Percentiles rank a stretch among this genome's conserved stretches.
Conservation (phyloP, 805 yeast species). For the Candida railenensis region DNA sequence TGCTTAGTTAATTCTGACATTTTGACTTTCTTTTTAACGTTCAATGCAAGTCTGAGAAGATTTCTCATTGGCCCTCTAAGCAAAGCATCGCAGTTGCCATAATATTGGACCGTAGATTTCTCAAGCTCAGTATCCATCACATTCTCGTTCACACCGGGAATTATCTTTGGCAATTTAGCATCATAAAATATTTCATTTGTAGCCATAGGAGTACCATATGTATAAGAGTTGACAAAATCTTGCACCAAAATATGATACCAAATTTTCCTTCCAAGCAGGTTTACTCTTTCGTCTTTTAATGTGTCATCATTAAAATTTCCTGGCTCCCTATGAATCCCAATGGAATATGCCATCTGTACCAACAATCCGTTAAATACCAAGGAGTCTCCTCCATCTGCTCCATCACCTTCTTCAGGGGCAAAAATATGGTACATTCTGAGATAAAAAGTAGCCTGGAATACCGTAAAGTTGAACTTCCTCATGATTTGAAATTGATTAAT, state of each 20-base stretch:
- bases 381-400: slow-evolving; percentile 33
- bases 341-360: slow-evolving; percentile 43
- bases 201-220: slow-evolving; percentile 44
- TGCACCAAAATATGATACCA: slow-evolving; percentile 46
- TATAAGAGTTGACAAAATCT: slow-evolving; percentile 44
- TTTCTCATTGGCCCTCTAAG: slow-evolving; percentile 28
- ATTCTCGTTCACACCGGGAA: slow-evolving; percentile 28
- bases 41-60: slow-evolving; percentile 33
- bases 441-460: slow-evolving; percentile 61
- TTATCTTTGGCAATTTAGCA: slow-evolving; percentile 44
- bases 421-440: slow-evolving; percentile 54
- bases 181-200: slow-evolving; percentile 42
- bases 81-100: slow-evolving; percentile 22
- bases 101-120: slow-evolving; percentile 28
- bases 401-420: slow-evolving; percentile 56
- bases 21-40: slow-evolving; percentile 32
- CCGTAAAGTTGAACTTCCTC: slow-evolving; percentile 45
- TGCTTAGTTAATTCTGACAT: slow-evolving; percentile 29
- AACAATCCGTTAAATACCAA: slow-evolving; percentile 27
- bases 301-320: slow-evolving; percentile 32
- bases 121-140: slow-evolving; percentile 36
- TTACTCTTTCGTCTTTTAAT: slow-evolving; percentile 19
- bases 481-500: slow-evolving; percentile 47
- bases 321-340: slow-evolving; percentile 52
- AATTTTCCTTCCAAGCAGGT: slow-evolving; percentile 53